Percentiles rank a stretch among this genome's conserved stretches.
Conservation (phyloP, 805 yeast genomes). For the Zygoascus bituminiphila region DNA sequence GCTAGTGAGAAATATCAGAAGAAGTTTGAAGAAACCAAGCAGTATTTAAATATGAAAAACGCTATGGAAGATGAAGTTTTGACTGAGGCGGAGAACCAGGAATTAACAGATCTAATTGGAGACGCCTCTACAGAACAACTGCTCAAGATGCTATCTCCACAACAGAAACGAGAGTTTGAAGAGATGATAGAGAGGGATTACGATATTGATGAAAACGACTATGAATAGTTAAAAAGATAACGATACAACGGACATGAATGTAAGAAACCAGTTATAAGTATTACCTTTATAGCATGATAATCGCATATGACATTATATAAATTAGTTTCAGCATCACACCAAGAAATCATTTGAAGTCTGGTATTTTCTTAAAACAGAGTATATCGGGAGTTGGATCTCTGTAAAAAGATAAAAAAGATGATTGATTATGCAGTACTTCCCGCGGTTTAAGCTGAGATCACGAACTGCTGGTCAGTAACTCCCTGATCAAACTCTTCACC, state of each 20-base stretch:
- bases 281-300: background rate
- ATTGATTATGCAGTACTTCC: too few species aligned
- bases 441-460: too few species aligned
- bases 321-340: background rate
- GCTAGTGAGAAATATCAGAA: conserved; percentile 1
- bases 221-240: background rate
- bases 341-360: too few species aligned
- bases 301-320: background rate
- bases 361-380: too few species aligned
- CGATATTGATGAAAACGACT: conserved; percentile 1
- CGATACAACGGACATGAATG: background rate
- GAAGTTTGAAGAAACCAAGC: conserved; percentile 2
- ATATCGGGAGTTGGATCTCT: too few species aligned
- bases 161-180: conserved; percentile 10
- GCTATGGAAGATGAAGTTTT: conserved; percentile 8
- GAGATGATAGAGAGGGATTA: conserved; percentile 5
- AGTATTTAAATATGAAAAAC: background rate
- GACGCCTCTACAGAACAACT: conserved; percentile 11
- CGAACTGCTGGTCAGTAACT: background rate
- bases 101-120: conserved; percentile 13
- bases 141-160: conserved; percentile 13
- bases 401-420: too few species aligned
- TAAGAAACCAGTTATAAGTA: too few species aligned
- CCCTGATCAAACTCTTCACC: background rate
- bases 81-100: conserved; percentile 8